A percentile compares a stretch with the other conserved stretches of the same genome.
phyloP scores from a whole-genome alignment of 1,139 yeast species.

The Candida gigantensis region DNA sequence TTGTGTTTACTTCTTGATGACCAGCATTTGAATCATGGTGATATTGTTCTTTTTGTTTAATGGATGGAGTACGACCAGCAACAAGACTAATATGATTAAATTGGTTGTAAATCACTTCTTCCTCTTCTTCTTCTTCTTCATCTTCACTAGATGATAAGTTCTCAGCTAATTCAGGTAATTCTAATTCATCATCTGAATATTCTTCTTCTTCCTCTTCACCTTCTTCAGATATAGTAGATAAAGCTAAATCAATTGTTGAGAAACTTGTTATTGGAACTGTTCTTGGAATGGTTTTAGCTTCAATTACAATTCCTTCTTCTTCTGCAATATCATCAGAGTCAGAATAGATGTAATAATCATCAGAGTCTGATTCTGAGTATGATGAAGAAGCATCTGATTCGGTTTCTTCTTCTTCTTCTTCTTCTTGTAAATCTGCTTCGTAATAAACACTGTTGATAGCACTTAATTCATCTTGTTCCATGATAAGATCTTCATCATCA shows the following conservation, averaged over 20 bases:
- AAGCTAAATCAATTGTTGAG: slow-evolving; percentile 27
- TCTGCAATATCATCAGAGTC: slow-evolving; percentile 21
- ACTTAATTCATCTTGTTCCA: slow-evolving; percentile 3
- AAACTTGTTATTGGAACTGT: slow-evolving; percentile 15
- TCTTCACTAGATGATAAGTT: slow-evolving; percentile 11
- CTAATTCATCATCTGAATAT: slow-evolving; percentile 12
- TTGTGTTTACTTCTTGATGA: neutral
- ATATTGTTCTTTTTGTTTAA: slow-evolving; percentile 3
- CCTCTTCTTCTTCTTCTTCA: slow-evolving; percentile 18
- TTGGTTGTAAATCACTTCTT: no score
- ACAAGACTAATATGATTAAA: neutral
- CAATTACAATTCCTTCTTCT: slow-evolving; percentile 19
- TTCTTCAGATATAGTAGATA: slow-evolving; percentile 20
- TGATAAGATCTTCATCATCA: slow-evolving; percentile 17
- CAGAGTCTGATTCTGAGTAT: slow-evolving; percentile 25
- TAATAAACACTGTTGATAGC: slow-evolving; percentile 6
- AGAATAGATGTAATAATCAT: slow-evolving; percentile 35
- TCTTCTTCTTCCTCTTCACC: slow-evolving; percentile 25
- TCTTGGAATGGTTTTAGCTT: slow-evolving; percentile 12
- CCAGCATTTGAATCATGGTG: slow-evolving; percentile 1
- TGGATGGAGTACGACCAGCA: no score
- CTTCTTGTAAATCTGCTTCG: slow-evolving; percentile 5
- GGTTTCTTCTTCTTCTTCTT: slow-evolving; percentile 17
- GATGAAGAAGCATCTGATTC: slow-evolving; percentile 12
- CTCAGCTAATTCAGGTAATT: slow-evolving; percentile 8